A percentile compares a stretch with the other conserved stretches of the same genome.
These are phyloP conservation scores for Avena atlantica DNA, from an alignment of 176 grass and related monocot species.

Conservation along the genomic window DNA sequence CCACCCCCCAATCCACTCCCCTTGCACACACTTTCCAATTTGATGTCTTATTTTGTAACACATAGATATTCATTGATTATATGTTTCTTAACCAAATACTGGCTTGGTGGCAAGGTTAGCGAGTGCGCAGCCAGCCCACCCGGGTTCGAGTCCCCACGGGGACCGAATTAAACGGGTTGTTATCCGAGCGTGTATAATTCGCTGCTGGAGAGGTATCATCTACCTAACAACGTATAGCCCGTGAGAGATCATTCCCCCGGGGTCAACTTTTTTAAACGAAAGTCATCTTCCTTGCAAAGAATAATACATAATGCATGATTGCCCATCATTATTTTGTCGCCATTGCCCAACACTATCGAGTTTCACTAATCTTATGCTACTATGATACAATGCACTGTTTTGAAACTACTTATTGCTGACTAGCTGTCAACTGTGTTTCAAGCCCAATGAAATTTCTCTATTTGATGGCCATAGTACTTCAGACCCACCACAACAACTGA, in stretches of 20 bases:
- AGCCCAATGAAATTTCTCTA: slow-evolving; percentile 20
- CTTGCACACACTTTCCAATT: not conserved
- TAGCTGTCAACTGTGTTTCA: not conserved
- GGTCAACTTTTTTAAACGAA: not conserved
- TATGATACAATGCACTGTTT: not conserved
- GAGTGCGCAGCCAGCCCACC: no score
- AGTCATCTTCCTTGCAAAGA: not conserved
- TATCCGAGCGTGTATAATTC: no score
- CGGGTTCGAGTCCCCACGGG: no score
- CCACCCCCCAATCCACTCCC: not conserved
- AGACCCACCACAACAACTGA: not conserved
- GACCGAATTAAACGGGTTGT: no score
- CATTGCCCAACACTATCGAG: not conserved
- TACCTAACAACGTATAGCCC: no score
- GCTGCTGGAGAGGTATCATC: no score
- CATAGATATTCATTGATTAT: not conserved
- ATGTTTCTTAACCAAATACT: not conserved
- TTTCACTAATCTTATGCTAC: slow-evolving; percentile 21
- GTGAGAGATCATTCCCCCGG: no score
- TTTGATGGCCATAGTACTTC: slow-evolving; percentile 29
- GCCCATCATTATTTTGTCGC: not conserved
- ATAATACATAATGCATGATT: not conserved
- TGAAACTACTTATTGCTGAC: slow-evolving; percentile 29
- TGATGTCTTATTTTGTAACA: not conserved
- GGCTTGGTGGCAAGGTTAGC: no score